These are phyloP conservation scores for Didymella sp. DNA, from an alignment of 2,329 filamentous ascomycete species.

Conservation along the genomic window DNA sequence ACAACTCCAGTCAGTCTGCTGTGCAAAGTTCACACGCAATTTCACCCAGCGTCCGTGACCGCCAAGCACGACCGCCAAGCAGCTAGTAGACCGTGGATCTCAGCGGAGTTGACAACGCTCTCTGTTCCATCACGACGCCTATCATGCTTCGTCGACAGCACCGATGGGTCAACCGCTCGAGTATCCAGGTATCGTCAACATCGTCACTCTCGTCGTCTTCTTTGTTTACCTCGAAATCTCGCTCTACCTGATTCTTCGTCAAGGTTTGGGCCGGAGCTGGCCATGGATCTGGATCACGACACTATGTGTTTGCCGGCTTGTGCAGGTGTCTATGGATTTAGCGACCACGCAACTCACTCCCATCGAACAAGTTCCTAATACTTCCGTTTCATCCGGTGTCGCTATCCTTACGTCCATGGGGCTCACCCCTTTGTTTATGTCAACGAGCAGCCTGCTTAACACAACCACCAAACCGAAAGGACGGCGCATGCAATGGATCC, in stretches of 20 bases:
- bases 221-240: constrained; percentile 41
- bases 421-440: constrained; percentile 47
- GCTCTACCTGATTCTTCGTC: constrained; percentile 38
- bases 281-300: constrained; percentile 46
- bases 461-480: constrained; percentile 45
- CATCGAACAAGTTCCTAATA: constrained; percentile 32
- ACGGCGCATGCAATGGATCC: constrained; percentile 48
- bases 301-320: constrained; percentile 43
- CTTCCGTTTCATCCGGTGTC: constrained; percentile 41
- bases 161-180: constrained; percentile 31
- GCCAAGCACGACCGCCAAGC: constrained; percentile 9
- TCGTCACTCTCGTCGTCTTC: constrained; percentile 44
- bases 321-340: constrained; percentile 47
- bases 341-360: constrained; percentile 42
- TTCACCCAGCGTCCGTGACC: background rate
- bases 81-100: constrained; percentile 1
- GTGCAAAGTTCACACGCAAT: background rate
- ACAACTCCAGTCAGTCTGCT: background rate
- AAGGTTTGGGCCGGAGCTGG: constrained; percentile 44
- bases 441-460: constrained; percentile 45
- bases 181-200: constrained; percentile 44
- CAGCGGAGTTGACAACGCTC: constrained; percentile 8
- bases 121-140: constrained; percentile 15
- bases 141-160: constrained; percentile 30
- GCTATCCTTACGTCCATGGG: constrained; percentile 48